Conservation (phyloP, 75 land plant genomes). For the Pinus taeda region DNA sequence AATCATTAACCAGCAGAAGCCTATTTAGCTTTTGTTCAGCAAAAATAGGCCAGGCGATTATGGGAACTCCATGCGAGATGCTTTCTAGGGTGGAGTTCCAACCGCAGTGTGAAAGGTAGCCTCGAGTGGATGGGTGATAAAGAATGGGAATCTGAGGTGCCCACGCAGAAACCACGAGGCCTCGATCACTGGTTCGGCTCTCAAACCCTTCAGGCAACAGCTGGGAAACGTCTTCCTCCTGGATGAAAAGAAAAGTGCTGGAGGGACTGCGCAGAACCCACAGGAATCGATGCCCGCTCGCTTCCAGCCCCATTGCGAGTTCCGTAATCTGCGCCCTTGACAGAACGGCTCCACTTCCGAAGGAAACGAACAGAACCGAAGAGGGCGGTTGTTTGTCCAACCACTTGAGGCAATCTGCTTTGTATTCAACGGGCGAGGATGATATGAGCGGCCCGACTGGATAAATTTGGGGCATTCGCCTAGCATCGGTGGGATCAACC, state of each 20-base stretch:
- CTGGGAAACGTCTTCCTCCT: not conserved
- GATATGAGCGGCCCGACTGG: conserved; percentile 47
- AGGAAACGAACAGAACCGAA: not conserved
- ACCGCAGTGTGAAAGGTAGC: conserved; percentile 19
- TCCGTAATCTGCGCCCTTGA: conserved; percentile 4
- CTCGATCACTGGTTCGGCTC: conserved; percentile 22
- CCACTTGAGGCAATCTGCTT: conserved; percentile 13
- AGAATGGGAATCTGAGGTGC: conserved; percentile 41
- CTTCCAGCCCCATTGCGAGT: conserved; percentile 7
- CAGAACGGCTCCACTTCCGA: not conserved
- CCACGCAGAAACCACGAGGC: conserved; percentile 19
- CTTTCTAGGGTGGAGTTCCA: conserved; percentile 10
- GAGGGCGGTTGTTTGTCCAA: conserved; percentile 11
- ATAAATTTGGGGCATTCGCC: conserved; percentile 19
- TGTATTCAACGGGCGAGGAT: not conserved
- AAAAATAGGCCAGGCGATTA: conserved; percentile 11
- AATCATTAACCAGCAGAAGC: not conserved
- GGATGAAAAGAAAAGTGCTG: too few relatives aligned
- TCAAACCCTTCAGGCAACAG: conserved; percentile 33
- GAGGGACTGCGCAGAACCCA: conserved; percentile 6
- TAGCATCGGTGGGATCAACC: not conserved
- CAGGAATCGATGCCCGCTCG: conserved; percentile 6
- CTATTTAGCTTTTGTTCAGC: conserved; percentile 9
- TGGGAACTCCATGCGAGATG: conserved; percentile 6
- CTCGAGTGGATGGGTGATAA: conserved; percentile 23